Base-by-base conservation (phyloP, 2,329 filamentous ascomycete species). In the Hypoxylon sp. region DNA sequence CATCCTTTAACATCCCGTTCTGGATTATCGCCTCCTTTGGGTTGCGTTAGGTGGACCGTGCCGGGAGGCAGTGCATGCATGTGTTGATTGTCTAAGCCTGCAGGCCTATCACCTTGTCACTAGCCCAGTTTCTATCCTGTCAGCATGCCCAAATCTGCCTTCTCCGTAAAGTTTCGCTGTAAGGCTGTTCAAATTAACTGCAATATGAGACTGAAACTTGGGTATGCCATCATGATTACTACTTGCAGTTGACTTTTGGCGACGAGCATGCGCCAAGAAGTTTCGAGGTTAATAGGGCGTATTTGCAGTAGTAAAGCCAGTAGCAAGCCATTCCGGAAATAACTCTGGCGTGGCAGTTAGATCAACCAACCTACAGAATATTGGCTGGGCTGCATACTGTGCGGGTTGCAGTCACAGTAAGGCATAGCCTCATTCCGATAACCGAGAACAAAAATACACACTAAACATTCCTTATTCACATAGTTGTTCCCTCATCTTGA, bases 381-480 rank as follows among this genome's bases (percentile, higher is more conserved):
- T 65, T 63, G 61, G 63, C 54, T 65, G 26, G 54, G 67, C 63
- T 63, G 63, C 66, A 65, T 67, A 65, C 51, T 48, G 64, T 59
- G 59, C 58, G 52, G 58, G 48, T 63, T 70, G 48, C 59, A 64
- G 64, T 58, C 54, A 66, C 62, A 72, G 42, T 57, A 58, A 68
- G 62, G 64, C 71, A 71, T 67, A 73, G 71, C 71, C 71, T 68
- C 71, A 62, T 57, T 59, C 62, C 55, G 51, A 66, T 48, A 61
- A 29, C 66, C 62, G 46, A 62, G 47, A 46, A 52, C 46, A 54
- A 61, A 60, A 62, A 50, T 59, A 55, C 35, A 33, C 35, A 46
- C 48, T 14, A 54, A 17, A 19, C 39, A 54, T 48, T 33, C 35
- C 6, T 44, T 54, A 59, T 60, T 35, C 50, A 39, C 19, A 50